These are phyloP conservation scores for Veloboletus limbatus DNA, from an alignment of 1,284 basidiomycete genomes.

Conservation along the genomic window DNA sequence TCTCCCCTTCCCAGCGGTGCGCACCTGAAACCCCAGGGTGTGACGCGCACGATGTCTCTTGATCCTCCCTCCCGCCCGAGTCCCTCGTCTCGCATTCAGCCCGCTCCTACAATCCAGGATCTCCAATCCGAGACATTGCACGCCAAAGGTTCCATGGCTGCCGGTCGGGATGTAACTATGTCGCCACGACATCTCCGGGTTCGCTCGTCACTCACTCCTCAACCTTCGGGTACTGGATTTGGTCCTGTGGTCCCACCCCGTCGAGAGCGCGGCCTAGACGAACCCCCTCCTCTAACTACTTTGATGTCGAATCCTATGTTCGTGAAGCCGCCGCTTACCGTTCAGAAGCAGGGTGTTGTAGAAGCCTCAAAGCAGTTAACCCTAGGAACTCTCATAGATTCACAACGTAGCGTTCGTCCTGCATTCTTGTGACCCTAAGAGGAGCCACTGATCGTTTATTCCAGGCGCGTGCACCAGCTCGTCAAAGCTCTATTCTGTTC, in stretches of 20 bases:
- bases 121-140: conserved; percentile 42
- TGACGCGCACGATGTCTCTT: conserved; percentile 59
- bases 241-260: conserved; percentile 41
- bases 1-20: conserved; percentile 37
- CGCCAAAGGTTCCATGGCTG: conserved; percentile 33
- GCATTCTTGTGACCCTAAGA: neutral
- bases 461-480: conserved; percentile 45
- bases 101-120: conserved; percentile 25
- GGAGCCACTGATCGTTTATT: conserved; percentile 6
- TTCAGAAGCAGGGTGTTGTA: conserved; percentile 32
- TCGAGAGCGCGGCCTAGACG: conserved; percentile 49
- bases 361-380: conserved; percentile 42
- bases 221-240: conserved; percentile 51
- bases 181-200: conserved; percentile 55
- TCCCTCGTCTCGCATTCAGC: conserved; percentile 25
- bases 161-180: conserved; percentile 35
- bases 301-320: conserved; percentile 65
- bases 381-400: conserved; percentile 60
- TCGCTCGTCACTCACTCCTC: conserved; percentile 66
- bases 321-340: conserved; percentile 54
- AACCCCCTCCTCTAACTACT: conserved; percentile 62
- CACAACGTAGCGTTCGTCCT: conserved; percentile 50
- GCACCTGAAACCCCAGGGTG: conserved; percentile 29
- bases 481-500: conserved; percentile 52
- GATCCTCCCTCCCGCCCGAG: conserved; percentile 46